Evolutionary conservation across 2,329 filamentous ascomycete species (phyloP).

Genomic region (Phoma herbarum): DNA sequence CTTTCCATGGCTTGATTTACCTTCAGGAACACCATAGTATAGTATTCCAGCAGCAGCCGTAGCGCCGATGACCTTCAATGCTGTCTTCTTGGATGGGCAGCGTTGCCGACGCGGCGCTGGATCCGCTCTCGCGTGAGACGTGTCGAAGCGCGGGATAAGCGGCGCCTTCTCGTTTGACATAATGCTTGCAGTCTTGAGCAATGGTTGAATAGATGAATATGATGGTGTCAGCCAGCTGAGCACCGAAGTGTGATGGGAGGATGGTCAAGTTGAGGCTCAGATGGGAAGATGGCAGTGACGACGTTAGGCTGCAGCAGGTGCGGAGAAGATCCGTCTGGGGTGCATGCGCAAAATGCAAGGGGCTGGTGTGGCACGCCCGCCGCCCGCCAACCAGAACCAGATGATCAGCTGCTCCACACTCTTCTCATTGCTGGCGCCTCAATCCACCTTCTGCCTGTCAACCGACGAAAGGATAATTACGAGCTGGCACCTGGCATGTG

Average conservation of each 20-base stretch:
- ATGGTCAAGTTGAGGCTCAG: conserved; percentile 7
- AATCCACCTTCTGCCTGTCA: neutral
- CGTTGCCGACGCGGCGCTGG: conserved; percentile 23
- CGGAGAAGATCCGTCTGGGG: conserved; percentile 32
- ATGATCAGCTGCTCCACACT: conserved; percentile 3
- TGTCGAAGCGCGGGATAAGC: conserved; percentile 27
- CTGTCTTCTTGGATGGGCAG: conserved; percentile 21
- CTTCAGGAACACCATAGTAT: conserved; percentile 32
- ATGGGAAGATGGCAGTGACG: conserved; percentile 23
- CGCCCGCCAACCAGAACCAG: conserved; percentile 9
- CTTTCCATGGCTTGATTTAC: neutral
- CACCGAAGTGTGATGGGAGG: conserved; percentile 24
- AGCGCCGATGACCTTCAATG: conserved; percentile 29
- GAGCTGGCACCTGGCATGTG: neutral
- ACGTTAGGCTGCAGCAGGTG: conserved; percentile 25
- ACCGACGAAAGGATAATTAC: neutral
- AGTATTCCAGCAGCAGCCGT: conserved; percentile 31
- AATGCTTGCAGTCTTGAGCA: neutral
- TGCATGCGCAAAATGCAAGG: conserved; percentile 31
- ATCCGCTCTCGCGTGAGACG: conserved; percentile 14
- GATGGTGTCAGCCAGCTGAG: conserved; percentile 38
- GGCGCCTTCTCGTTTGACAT: conserved; percentile 38
- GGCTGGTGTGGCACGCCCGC: conserved; percentile 18
- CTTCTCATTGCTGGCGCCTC: neutral
- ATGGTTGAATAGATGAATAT: neutral